These are phyloP conservation scores for Jackrogersella minutella DNA, from an alignment of 495 filamentous ascomycete species.

Conservation along the genomic window DNA sequence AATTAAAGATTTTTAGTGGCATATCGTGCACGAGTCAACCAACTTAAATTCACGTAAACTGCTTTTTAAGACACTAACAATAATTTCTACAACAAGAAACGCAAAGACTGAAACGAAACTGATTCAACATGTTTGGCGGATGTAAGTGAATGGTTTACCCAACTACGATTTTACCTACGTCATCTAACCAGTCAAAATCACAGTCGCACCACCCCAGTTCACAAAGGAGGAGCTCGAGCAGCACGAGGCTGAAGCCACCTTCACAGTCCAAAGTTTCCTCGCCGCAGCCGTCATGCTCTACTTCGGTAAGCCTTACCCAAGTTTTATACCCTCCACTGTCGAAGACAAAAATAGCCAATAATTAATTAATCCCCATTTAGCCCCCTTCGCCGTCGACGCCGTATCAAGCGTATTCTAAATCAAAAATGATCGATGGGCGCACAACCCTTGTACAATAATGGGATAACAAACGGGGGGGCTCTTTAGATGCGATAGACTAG, in stretches of 20 bases:
- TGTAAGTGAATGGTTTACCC: constrained; percentile 40
- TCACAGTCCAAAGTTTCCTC: constrained; percentile 69
- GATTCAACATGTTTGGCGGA: constrained; percentile 56
- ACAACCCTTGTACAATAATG: constrained; percentile 9
- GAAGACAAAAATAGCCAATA: constrained; percentile 3
- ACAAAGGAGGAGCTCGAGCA: constrained; percentile 64
- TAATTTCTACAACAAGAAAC: background rate
- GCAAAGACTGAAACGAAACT: background rate
- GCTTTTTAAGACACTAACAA: background rate
- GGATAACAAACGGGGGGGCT: background rate
- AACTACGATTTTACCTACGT: background rate
- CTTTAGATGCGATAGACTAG: background rate
- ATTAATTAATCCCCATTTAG: constrained; percentile 51
- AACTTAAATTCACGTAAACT: background rate
- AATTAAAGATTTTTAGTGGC: too few relatives aligned
- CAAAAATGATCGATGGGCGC: background rate
- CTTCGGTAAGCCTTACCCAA: constrained; percentile 69
- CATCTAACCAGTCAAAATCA: constrained; percentile 11
- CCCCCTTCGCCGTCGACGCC: constrained; percentile 84
- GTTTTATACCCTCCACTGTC: background rate
- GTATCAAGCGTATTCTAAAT: constrained; percentile 75
- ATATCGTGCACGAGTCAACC: constrained; percentile 1
- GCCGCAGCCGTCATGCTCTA: constrained; percentile 75
- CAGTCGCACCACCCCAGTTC: constrained; percentile 59
- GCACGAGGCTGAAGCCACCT: constrained; percentile 73